Conservation (phyloP, 495 filamentous ascomycete species). For the Penicillium waksmanii region DNA sequence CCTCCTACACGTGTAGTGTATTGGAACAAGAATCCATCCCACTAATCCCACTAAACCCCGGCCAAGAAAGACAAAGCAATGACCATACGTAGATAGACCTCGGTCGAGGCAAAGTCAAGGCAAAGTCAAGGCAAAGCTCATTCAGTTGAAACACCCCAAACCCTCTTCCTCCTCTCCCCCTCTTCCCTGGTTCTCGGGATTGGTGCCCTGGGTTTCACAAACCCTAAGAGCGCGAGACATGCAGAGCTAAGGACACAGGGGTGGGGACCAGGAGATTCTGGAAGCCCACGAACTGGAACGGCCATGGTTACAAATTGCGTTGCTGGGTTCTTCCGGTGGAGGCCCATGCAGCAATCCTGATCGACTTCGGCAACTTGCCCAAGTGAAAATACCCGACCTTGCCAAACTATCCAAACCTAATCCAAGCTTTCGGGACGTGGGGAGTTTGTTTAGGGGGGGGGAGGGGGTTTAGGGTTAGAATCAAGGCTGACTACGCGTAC, state of each 20-base stretch:
- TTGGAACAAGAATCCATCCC: no score
- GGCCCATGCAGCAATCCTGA: slow-evolving; percentile 5
- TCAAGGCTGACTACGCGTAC: no score
- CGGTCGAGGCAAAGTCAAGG: no score
- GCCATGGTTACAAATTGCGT: slow-evolving; percentile 19
- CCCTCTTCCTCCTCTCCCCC: background rate
- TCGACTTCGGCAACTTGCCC: slow-evolving; percentile 2
- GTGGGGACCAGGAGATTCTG: slow-evolving; percentile 17
- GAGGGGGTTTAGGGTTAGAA: no score
- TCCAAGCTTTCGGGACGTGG: slow-evolving; percentile 10
- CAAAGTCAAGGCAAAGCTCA: background rate
- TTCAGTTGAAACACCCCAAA: slow-evolving; percentile 8
- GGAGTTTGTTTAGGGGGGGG: slow-evolving; percentile 1
- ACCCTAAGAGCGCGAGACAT: slow-evolving; percentile 1
- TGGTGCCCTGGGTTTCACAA: slow-evolving; percentile 9
- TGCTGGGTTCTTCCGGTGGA: slow-evolving; percentile 11
- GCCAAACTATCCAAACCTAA: background rate
- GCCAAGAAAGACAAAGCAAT: background rate
- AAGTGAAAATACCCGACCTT: slow-evolving; percentile 12
- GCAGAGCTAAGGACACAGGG: slow-evolving; percentile 6
- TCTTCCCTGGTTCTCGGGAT: slow-evolving; percentile 1
- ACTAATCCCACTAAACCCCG: no score
- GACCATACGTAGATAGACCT: no score
- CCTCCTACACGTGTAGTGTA: no score
- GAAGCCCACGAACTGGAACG: slow-evolving; percentile 22